These are phyloP conservation scores for Suaeda aralocaspica DNA, from an alignment of 148 eudicot genomes.

Conservation along the genomic window DNA sequence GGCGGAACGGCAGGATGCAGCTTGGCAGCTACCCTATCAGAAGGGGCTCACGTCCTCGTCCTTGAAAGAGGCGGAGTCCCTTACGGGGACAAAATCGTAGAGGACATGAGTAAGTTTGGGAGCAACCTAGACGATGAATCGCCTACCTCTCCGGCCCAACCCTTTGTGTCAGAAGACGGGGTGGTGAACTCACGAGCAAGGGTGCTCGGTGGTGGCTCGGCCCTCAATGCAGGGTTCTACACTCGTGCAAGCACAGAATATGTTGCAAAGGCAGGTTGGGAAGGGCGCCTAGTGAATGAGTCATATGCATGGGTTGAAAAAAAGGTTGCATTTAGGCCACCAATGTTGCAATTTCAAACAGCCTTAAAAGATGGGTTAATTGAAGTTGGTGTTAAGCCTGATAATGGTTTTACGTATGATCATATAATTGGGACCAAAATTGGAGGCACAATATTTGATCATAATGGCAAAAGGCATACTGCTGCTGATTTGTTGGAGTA, in stretches of 20 bases:
- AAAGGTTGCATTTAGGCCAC: constrained; percentile 40
- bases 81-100: constrained; percentile 27
- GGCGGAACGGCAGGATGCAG: constrained; percentile 50
- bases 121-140: constrained; percentile 27
- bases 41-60: constrained; percentile 32
- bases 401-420: constrained; percentile 53
- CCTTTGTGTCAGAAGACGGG: constrained; percentile 46
- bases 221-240: constrained; percentile 52
- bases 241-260: constrained; percentile 30
- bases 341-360: constrained; percentile 36
- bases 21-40: constrained; percentile 44
- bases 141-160: constrained; percentile 34
- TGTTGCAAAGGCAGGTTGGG: constrained; percentile 32
- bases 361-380: constrained; percentile 39
- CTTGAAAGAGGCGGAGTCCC: constrained; percentile 54
- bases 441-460: constrained; percentile 48
- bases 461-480: constrained; percentile 41
- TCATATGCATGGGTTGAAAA: constrained; percentile 49
- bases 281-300: constrained; percentile 32
- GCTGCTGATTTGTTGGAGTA: constrained; percentile 48
- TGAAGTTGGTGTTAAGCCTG: constrained; percentile 41
- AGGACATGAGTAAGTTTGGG: constrained; percentile 24
- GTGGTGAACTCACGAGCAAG: constrained; percentile 41
- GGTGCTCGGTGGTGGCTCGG: constrained; percentile 46
- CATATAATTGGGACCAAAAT: constrained; percentile 48